Percentiles rank a stretch among this genome's conserved stretches.
phyloP scores from a whole-genome alignment of 2,329 filamentous ascomycete genomes.

The Rhexocercosporidium sp. region DNA sequence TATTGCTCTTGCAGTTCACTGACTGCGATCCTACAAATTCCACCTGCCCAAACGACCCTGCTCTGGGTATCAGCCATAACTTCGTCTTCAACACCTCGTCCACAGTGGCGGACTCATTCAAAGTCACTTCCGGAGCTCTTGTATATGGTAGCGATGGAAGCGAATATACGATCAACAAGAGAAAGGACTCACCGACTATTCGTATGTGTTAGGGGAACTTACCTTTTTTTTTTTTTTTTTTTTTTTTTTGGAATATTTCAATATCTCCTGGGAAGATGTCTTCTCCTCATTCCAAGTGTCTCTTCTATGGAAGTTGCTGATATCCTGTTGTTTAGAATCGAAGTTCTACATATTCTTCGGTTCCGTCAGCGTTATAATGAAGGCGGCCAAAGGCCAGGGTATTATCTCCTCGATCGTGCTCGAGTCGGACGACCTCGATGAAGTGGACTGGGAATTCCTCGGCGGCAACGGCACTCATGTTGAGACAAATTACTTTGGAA shows the following conservation, averaged over 20 bases:
- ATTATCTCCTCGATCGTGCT: slow-evolving; percentile 85
- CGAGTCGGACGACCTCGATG: slow-evolving; percentile 82
- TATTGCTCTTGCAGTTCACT: slow-evolving; percentile 56
- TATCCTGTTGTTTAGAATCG: slow-evolving; percentile 48
- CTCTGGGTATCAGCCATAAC: slow-evolving; percentile 66
- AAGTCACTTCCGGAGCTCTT: slow-evolving; percentile 69
- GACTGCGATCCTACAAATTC: slow-evolving; percentile 77
- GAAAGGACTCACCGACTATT: slow-evolving; percentile 79
- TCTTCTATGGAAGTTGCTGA: neutral
- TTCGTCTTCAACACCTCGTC: slow-evolving; percentile 66
- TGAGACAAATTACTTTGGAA: slow-evolving; percentile 79
- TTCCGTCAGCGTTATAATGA: slow-evolving; percentile 77
- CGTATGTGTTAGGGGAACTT: slow-evolving; percentile 32
- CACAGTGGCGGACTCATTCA: slow-evolving; percentile 66
- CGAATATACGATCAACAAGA: slow-evolving; percentile 71
- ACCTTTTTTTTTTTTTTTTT: too few species aligned
- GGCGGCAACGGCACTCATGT: slow-evolving; percentile 68
- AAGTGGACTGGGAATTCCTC: slow-evolving; percentile 87
- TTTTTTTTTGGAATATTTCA: too few species aligned
- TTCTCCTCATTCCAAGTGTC: neutral
- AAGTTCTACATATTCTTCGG: slow-evolving; percentile 89
- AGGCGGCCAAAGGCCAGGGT: slow-evolving; percentile 74
- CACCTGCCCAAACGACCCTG: slow-evolving; percentile 73
- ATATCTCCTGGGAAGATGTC: neutral
- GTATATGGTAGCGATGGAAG: slow-evolving; percentile 68